Conservation (phyloP, 495 filamentous ascomycete genomes). For the Entonaema liquescens region DNA sequence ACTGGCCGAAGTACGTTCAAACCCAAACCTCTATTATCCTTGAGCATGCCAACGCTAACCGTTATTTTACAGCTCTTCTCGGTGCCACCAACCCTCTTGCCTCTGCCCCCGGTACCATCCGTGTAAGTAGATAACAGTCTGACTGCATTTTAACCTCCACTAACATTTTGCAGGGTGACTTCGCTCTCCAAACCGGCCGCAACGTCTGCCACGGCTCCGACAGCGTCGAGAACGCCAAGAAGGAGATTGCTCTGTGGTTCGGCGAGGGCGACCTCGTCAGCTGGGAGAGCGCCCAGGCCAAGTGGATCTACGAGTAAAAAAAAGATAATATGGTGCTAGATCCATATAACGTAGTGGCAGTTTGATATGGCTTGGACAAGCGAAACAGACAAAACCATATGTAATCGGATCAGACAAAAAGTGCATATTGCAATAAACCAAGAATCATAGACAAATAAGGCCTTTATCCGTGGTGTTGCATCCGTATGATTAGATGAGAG, state of each 20-base stretch:
- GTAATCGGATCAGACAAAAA: conserved; percentile 17
- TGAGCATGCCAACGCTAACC: conserved; percentile 20
- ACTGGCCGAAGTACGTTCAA: conserved; percentile 80
- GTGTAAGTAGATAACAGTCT: conserved; percentile 62
- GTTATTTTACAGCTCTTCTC: conserved; percentile 70
- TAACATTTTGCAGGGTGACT: conserved; percentile 43
- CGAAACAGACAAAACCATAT: not conserved
- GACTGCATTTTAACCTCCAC: conserved; percentile 20
- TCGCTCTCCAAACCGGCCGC: conserved; percentile 74
- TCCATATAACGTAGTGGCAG: conserved; percentile 11
- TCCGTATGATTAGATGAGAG: not conserved
- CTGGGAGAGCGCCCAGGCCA: conserved; percentile 80
- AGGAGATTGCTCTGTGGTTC: conserved; percentile 99
- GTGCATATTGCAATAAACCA: conserved; percentile 21
- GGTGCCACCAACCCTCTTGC: conserved; percentile 98
- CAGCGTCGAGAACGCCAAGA: conserved; percentile 96
- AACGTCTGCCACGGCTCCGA: conserved; percentile 99
- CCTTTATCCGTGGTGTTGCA: not conserved
- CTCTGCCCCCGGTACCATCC: conserved; percentile 95
- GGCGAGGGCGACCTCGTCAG: conserved; percentile 77
- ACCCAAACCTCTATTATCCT: not conserved
- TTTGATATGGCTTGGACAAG: conserved; percentile 15
- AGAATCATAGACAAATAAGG: conserved; percentile 19
- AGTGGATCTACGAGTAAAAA: conserved; percentile 96
- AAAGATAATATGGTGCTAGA: not conserved